Evolutionary conservation across 768 basidiomycete species (phyloP).

Genomic region (Sarcomyxa edulis): DNA sequence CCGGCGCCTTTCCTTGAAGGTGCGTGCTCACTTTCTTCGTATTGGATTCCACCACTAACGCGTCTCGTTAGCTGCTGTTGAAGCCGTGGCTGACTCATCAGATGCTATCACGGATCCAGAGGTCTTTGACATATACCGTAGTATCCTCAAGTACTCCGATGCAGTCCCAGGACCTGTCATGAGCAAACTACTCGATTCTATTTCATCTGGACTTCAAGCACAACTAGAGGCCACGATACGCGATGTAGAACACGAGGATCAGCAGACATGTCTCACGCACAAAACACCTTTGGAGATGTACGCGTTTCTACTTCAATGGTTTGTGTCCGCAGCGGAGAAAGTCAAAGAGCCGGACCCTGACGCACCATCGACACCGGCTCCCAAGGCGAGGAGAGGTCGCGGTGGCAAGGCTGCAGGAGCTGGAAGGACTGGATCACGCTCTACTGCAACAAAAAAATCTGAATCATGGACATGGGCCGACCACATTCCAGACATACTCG

Average conservation of each 20-base stretch:
- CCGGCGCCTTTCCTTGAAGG: slow-evolving; percentile 55
- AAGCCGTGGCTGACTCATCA: slow-evolving; percentile 70
- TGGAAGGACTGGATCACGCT: slow-evolving; percentile 21
- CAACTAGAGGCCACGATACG: slow-evolving; percentile 69
- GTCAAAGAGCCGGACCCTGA: slow-evolving; percentile 52
- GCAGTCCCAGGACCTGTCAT: slow-evolving; percentile 59
- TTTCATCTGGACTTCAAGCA: slow-evolving; percentile 67
- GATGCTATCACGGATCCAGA: slow-evolving; percentile 63
- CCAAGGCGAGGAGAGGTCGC: slow-evolving; percentile 50
- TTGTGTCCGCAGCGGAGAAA: slow-evolving; percentile 76
- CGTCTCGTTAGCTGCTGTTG: slow-evolving; percentile 59
- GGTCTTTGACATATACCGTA: slow-evolving; percentile 79
- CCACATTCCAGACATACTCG: slow-evolving; percentile 68
- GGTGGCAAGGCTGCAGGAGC: slow-evolving; percentile 49
- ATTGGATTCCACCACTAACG: slow-evolving; percentile 1
- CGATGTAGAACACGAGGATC: slow-evolving; percentile 67
- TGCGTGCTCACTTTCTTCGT: slow-evolving; percentile 18
- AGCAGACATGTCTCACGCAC: slow-evolving; percentile 55
- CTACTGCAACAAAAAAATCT: slow-evolving; percentile 37
- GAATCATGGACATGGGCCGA: slow-evolving; percentile 73
- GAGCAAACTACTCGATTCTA: slow-evolving; percentile 84
- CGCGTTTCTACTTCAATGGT: slow-evolving; percentile 91
- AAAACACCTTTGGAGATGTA: slow-evolving; percentile 84
- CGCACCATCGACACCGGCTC: slow-evolving; percentile 33
- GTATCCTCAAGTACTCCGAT: slow-evolving; percentile 72